These are phyloP conservation scores for Boletellus emodensis DNA, from an alignment of 768 basidiomycete species.

Conservation along the genomic window DNA sequence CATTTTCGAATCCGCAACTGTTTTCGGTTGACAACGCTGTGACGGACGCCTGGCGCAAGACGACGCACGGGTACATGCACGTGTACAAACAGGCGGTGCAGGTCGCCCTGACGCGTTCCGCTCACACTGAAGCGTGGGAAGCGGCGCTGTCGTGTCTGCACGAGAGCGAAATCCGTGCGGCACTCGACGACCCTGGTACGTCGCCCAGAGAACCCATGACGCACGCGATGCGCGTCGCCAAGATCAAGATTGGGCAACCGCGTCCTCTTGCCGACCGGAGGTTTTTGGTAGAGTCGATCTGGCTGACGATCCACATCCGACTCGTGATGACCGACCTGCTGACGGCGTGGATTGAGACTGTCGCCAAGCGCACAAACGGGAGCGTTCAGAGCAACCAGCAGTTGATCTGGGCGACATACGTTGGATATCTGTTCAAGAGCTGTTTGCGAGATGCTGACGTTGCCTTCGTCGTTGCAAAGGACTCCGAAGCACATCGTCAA, in stretches of 20 bases:
- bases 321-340: slow-evolving; percentile 47
- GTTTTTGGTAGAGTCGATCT: slow-evolving; percentile 59
- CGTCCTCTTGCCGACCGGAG: slow-evolving; percentile 56
- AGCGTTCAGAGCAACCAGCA: slow-evolving; percentile 26
- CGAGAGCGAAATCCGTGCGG: slow-evolving; percentile 40
- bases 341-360: slow-evolving; percentile 36
- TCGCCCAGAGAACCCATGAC: slow-evolving; percentile 42
- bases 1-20: slow-evolving; percentile 18
- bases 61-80: slow-evolving; percentile 32
- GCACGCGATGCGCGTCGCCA: slow-evolving; percentile 50
- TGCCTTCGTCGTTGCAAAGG: slow-evolving; percentile 43
- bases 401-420: slow-evolving; percentile 45
- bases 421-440: slow-evolving; percentile 42
- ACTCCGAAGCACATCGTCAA: slow-evolving; percentile 52
- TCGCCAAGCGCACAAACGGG: slow-evolving; percentile 19
- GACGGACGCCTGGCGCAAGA: slow-evolving; percentile 37
- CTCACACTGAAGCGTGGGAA: slow-evolving; percentile 60
- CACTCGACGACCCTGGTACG: slow-evolving; percentile 27
- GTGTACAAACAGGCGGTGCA: slow-evolving; percentile 39
- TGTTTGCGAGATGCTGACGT: slow-evolving; percentile 45
- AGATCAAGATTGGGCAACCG: slow-evolving; percentile 50
- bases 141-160: slow-evolving; percentile 53
- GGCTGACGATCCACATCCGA: slow-evolving; percentile 50
- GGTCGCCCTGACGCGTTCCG: slow-evolving; percentile 46
- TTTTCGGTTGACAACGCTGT: slow-evolving; percentile 33